phyloP scores from a whole-genome alignment of 768 basidiomycete genomes.

The Lactifluus piperatus region DNA sequence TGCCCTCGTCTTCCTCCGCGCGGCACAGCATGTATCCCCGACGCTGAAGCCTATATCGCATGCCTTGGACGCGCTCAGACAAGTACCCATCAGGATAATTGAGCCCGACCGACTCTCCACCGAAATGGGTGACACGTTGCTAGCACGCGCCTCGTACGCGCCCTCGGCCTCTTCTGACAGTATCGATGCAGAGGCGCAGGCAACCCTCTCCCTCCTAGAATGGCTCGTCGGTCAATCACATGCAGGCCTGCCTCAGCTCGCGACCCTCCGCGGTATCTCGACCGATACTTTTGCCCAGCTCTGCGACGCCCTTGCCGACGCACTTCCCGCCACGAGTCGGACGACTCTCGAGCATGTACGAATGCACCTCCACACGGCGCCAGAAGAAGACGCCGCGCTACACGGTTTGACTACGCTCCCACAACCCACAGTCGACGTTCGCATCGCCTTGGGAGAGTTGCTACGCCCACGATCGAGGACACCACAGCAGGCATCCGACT shows the following conservation, averaged over 20 bases:
- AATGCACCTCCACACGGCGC: constrained; percentile 25
- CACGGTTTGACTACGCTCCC: background rate
- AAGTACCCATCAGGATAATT: constrained; percentile 11
- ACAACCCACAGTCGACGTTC: background rate
- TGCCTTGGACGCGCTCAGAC: constrained; percentile 11
- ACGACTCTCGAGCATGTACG: constrained; percentile 29
- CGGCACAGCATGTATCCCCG: constrained; percentile 21
- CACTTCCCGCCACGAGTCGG: constrained; percentile 25
- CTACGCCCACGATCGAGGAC: background rate
- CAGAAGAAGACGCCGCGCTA: constrained; percentile 15
- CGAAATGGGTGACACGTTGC: constrained; percentile 32
- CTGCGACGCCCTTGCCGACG: constrained; percentile 32
- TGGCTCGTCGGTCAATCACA: constrained; percentile 38
- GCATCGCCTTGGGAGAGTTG: background rate
- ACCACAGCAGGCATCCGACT: background rate
- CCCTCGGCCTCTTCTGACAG: constrained; percentile 20
- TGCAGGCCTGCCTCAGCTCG: constrained; percentile 36
- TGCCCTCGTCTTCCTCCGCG: constrained; percentile 23
- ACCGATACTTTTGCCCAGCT: constrained; percentile 38
- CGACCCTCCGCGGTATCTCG: constrained; percentile 42
- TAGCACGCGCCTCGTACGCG: constrained; percentile 21
- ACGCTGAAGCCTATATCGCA: background rate
- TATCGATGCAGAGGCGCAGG: constrained; percentile 25
- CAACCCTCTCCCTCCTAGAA: constrained; percentile 38
- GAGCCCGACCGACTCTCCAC: constrained; percentile 23